Base-by-base conservation (phyloP, 495 filamentous ascomycete species). In the Ramalina peruviana region DNA sequence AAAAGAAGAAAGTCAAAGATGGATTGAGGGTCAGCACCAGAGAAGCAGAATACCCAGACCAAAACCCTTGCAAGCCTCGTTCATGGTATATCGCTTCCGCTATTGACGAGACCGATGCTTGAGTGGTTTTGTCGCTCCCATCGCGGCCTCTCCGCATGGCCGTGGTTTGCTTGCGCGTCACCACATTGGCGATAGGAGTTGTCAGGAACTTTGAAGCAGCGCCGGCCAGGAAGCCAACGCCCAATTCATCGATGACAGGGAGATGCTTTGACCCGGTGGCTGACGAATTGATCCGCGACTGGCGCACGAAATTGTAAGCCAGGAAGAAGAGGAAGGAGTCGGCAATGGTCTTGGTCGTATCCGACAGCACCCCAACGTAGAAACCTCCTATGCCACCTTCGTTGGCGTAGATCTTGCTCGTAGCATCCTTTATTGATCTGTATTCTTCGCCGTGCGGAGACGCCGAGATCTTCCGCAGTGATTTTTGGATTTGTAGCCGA, bases 31-130 rank as follows among this genome's bases (percentile, higher is more conserved):
- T 89, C 30, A 96, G 63, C 44, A 94, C 72, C 45, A 92, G 62
- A 25, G 75, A 78, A 0, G 88, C 88, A 12, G 83, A 83, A 64
- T 95, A 95, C 3, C 90, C 90, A 0, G 87, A 85, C 89, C 90
- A 95, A 55, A 94, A 85, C 0, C 88, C 88, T 19, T 60, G 57
- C 7, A 90, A 46, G 0, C 88, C 90, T 57, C 85, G 83, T 59
- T 92, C 85, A 1, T 64, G 50, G 11, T 67, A 64, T 44, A 95
- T 90, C 36, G 75, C 68, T 3, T 65, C 62, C 16, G 81, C 72
- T 40, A 86, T 86, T 21, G 81, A 72, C 3, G 67, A 62, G 3
- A 80, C 74, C 17, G 67, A 74, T 0, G 61, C 54, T 40, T 58
- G 36, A 9, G 51, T 54, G n/a, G 43, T 15, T 21, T 41, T 20